These are phyloP conservation scores for Myrica gale DNA, from an alignment of 306 rosid species.

Conservation along the genomic window DNA sequence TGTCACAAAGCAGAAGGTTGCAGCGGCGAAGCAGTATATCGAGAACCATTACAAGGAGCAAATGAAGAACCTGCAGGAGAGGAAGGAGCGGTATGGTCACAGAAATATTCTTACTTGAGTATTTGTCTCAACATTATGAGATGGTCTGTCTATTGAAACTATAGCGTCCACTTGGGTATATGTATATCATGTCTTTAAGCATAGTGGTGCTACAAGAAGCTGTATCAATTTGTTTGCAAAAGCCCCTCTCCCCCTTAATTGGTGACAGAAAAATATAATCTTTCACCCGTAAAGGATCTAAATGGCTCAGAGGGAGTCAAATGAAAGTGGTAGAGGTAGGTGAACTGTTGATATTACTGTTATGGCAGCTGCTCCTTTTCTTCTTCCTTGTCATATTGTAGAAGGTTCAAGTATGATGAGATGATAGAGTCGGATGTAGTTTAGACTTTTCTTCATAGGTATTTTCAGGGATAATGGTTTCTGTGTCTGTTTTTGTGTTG, in stretches of 20 bases:
- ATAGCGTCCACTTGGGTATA: not conserved
- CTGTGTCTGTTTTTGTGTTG: not conserved
- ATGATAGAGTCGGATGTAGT: not conserved
- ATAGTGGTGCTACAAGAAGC: not conserved
- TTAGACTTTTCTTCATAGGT: not conserved
- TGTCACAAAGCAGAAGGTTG: conserved; percentile 84
- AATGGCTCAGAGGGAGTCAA: not conserved
- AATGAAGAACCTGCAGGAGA: conserved; percentile 89
- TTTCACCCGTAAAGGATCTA: not conserved
- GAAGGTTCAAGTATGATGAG: not conserved
- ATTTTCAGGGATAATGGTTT: not conserved
- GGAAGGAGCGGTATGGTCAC: conserved; percentile 76
- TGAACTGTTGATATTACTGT: not conserved
- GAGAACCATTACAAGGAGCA: conserved; percentile 99
- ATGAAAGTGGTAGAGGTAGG: not conserved
- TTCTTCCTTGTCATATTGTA: not conserved
- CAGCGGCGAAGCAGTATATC: conserved; percentile 90
- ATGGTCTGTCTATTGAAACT: not conserved
- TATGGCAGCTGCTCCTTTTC: not conserved
- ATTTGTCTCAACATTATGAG: not conserved
- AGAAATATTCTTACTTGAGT: not conserved
- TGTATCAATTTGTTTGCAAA: not conserved
- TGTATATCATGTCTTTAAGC: not conserved
- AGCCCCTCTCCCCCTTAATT: not conserved
- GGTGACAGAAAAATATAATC: not conserved